phyloP scores from a whole-genome alignment of 2,329 filamentous ascomycete genomes.

The Talaromyces sp. region DNA sequence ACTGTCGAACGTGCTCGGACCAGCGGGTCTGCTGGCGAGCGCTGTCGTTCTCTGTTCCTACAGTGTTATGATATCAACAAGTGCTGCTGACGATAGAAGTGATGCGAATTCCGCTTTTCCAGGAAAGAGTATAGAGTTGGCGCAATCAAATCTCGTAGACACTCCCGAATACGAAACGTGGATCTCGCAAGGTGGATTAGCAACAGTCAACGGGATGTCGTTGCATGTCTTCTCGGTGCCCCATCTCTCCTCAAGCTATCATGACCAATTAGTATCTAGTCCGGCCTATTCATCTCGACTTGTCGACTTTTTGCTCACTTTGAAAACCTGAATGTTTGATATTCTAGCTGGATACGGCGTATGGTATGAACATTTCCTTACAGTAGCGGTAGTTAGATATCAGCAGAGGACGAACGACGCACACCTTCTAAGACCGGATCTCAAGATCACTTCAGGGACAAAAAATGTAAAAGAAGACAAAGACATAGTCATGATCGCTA shows the following conservation, averaged over 20 bases:
- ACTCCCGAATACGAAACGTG: background rate
- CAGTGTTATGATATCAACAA: background rate
- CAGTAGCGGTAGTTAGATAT: background rate
- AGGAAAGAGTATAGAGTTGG: background rate
- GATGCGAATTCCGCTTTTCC: background rate
- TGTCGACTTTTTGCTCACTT: background rate
- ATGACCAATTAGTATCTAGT: background rate
- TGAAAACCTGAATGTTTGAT: background rate
- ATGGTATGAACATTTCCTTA: background rate
- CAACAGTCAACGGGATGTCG: background rate
- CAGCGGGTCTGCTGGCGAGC: background rate
- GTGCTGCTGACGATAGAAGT: background rate
- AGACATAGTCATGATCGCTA: background rate
- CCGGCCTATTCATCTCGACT: background rate
- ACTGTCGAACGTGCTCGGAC: background rate
- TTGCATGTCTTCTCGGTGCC: background rate
- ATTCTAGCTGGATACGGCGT: background rate
- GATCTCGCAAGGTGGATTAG: background rate
- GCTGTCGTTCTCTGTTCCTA: background rate
- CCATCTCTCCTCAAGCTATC: background rate
- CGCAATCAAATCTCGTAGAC: background rate
- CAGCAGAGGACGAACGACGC: no score
- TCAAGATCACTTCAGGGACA: background rate
- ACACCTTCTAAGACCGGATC: background rate
- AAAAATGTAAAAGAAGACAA: background rate